phyloP scores from a whole-genome alignment of 139 green algal species.

The Chlorella sp. region DNA sequence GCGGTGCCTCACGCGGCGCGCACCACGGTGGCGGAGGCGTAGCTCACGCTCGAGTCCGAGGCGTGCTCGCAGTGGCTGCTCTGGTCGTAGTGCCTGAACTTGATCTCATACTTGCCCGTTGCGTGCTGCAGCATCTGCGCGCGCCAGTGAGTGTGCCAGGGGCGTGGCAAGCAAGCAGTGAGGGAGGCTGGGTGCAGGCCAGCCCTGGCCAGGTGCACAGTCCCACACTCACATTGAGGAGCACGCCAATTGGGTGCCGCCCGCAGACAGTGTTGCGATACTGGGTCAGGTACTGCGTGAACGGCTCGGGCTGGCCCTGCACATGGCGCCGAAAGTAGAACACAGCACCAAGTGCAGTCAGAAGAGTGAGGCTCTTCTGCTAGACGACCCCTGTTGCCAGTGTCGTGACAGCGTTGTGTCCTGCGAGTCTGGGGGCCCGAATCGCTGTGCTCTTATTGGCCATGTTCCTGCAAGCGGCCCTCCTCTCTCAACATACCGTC shows the following conservation, averaged over 20 bases:
- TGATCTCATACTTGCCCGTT: conserved; percentile 19
- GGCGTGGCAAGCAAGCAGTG: neutral
- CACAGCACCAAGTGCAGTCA: too few relatives aligned
- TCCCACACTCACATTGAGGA: conserved; percentile 65
- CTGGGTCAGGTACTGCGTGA: conserved; percentile 30
- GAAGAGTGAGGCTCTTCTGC: too few relatives aligned
- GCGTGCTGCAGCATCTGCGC: conserved; percentile 15
- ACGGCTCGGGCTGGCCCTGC: conserved; percentile 48
- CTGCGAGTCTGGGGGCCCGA: too few relatives aligned
- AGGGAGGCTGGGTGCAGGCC: neutral
- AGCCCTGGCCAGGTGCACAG: neutral
- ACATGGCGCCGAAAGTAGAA: too few relatives aligned
- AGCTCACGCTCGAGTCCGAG: conserved; percentile 67
- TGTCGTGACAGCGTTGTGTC: too few relatives aligned
- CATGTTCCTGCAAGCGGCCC: too few relatives aligned
- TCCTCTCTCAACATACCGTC: conserved; percentile 17
- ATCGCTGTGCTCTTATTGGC: too few relatives aligned
- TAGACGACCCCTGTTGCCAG: too few relatives aligned
- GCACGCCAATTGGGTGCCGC: conserved; percentile 86
- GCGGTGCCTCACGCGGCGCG: too few relatives aligned
- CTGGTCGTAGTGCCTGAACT: conserved; percentile 76
- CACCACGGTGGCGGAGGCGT: neutral
- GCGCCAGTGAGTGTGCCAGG: neutral
- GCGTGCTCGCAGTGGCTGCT: conserved; percentile 39
- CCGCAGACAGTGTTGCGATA: conserved; percentile 94